Conservation (phyloP, 2,329 filamentous ascomycete genomes). For the Aspergillus puulaauensis region DNA sequence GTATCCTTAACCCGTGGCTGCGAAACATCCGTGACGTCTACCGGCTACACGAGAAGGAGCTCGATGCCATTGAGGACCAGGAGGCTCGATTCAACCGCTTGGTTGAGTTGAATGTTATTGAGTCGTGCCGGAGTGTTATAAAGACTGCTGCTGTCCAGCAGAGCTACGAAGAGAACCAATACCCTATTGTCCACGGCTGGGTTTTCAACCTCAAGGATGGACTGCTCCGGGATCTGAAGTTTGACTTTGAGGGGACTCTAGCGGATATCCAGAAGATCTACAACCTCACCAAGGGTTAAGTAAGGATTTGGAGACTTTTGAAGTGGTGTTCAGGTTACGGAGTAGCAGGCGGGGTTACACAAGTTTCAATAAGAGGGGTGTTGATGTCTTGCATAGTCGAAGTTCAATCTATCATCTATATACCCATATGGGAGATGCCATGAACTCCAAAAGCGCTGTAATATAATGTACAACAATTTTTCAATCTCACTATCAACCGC, state of each 20-base stretch:
- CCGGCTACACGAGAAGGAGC: conserved; percentile 67
- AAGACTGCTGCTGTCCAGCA: conserved; percentile 58
- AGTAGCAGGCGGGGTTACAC: conserved; percentile 1
- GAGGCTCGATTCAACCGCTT: conserved; percentile 24
- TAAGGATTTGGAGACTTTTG: background rate
- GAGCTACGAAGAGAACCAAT: conserved; percentile 61
- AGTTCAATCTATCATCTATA: background rate
- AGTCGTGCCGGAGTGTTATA: conserved; percentile 30
- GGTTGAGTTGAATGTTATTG: conserved; percentile 32
- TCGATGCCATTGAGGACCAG: conserved; percentile 43
- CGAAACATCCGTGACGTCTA: conserved; percentile 70
- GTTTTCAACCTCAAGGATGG: conserved; percentile 70
- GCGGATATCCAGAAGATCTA: conserved; percentile 65
- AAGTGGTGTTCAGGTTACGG: background rate
- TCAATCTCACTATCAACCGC: background rate
- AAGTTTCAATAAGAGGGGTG: background rate
- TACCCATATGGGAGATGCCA: too few species aligned
- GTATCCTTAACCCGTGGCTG: conserved; percentile 71
- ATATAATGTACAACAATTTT: background rate
- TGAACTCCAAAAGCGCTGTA: too few species aligned
- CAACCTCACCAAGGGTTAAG: conserved; percentile 42
- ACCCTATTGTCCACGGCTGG: conserved; percentile 71
- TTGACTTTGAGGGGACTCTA: conserved; percentile 60
- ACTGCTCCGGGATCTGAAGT: conserved; percentile 63
- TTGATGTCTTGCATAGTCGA: background rate